Evolutionary conservation across 495 filamentous ascomycete genomes (phyloP), one percentile per base, ranked within the genome.

Genomic region (Chaetomidium leptoderma): DNA sequence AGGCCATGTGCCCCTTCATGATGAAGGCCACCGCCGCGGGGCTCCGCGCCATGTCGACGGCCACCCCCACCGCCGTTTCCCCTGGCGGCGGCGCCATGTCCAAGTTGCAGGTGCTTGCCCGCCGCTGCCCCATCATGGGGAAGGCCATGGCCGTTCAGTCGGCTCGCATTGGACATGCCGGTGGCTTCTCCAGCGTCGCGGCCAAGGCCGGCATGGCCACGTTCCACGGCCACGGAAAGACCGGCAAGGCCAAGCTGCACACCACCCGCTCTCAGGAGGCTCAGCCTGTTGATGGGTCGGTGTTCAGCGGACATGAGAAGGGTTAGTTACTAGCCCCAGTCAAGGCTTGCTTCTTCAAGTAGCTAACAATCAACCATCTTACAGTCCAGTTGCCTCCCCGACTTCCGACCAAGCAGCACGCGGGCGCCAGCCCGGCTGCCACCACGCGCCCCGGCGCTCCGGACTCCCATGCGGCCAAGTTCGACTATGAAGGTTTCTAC

Each of bases 111-210:
- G 83, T 93, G 51, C 82, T 95, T 61, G 93, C 91, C 62, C 87
- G 90, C 66, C 90, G 93, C 65, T 98, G 93, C 84, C 93, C 93
- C 56, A 84, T 98, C 70, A 98, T 98, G 93, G 92, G 91, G 71
- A 96, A 96, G 78, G 93, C 93, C 42, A 81, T 98, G 64, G 89
- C 90, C 44, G 85, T 96, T 19, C 92, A 96, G 79, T 87, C 87
- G 66, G 73, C 76, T 55, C 79, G 79, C 67, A 66, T 75, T 37
- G 66, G 73, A 58, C 68, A 64, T 53, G 47, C 66, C 32, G 14
- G 39, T 47, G 61, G 68, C 53, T 54, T 67, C 49, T 27, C 62
- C 37, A 32, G 36, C 46, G 62, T 59, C 27, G 63, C 66, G 40
- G 66, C 75, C 54, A 74, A 72, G 46, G 69, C 74, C 46, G 73